Evolutionary conservation across 1,284 basidiomycete species (phyloP).

Genomic region (Microbotryomycetes sp.): DNA sequence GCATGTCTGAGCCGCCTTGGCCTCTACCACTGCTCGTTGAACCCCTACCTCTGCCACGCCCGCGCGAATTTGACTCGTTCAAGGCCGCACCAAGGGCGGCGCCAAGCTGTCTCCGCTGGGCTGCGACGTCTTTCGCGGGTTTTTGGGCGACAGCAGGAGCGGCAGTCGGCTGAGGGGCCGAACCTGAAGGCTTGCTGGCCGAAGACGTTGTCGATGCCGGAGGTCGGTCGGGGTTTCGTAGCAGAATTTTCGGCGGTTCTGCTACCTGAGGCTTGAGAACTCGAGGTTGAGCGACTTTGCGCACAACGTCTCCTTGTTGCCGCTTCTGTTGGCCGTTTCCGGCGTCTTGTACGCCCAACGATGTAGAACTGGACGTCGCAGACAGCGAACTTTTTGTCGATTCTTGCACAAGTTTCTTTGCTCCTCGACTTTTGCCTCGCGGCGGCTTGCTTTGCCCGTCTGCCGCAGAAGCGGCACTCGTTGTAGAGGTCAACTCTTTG

Average conservation of each 20-base stretch:
- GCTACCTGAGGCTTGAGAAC: background rate
- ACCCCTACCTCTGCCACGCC: background rate
- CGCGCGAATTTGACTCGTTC: background rate
- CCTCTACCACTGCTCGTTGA: background rate
- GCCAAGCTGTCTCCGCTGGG: background rate
- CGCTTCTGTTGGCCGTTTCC: no score
- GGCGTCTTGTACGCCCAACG: no score
- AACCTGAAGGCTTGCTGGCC: background rate
- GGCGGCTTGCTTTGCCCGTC: background rate
- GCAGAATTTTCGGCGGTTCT: background rate
- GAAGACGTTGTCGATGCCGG: background rate
- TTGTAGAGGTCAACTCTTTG: no score
- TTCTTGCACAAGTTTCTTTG: no score
- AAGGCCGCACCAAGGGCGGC: background rate
- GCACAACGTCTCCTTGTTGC: background rate
- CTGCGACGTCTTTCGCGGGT: background rate
- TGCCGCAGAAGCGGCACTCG: background rate
- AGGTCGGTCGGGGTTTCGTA: background rate
- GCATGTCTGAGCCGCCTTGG: slow-evolving; percentile 3
- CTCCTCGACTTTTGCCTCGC: no score
- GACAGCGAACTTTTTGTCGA: background rate
- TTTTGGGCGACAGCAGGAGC: background rate
- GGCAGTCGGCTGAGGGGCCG: no score
- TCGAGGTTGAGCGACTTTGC: background rate
- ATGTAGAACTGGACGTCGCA: background rate